Evolutionary conservation across 371 early-diverging fungal species (phyloP).

Genomic region (Apophysomyces ossiformis): DNA sequence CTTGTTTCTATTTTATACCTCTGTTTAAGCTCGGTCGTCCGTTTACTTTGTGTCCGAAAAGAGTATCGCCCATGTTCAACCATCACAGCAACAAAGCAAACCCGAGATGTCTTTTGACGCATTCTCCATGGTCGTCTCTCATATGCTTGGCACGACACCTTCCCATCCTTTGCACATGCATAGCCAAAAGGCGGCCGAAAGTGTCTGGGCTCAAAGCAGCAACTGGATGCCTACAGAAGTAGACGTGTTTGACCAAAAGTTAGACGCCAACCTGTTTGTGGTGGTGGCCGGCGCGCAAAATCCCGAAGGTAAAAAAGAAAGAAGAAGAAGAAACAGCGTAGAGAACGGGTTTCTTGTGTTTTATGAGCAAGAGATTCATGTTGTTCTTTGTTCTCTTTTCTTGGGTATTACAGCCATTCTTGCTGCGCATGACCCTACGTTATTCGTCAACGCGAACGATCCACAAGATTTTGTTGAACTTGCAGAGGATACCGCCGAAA

Average conservation of each 20-base stretch:
- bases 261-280: conserved; percentile 17
- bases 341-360: not conserved
- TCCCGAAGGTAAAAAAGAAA: conserved; percentile 20
- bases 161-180: conserved; percentile 24
- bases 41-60: conserved; percentile 23
- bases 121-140: conserved; percentile 27
- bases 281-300: conserved; percentile 23
- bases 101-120: conserved; percentile 29
- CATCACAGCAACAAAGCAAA: not conserved
- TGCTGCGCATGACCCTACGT: conserved; percentile 31
- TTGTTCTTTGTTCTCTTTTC: not conserved
- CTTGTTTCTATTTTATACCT: not conserved
- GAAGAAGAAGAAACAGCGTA: not conserved
- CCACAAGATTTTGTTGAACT: conserved; percentile 33
- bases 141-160: conserved; percentile 23
- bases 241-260: conserved; percentile 23
- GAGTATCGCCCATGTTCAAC: conserved; percentile 2
- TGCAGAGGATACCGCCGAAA: conserved; percentile 27
- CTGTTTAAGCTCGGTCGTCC: conserved; percentile 25
- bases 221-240: conserved; percentile 8
- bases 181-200: conserved; percentile 17
- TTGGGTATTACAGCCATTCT: conserved; percentile 18
- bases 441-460: conserved; percentile 41
- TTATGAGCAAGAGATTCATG: not conserved
- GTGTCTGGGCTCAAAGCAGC: conserved; percentile 19